Conservation (phyloP, 2,329 filamentous ascomycete species). For the Colletotrichum ledebouriae region DNA sequence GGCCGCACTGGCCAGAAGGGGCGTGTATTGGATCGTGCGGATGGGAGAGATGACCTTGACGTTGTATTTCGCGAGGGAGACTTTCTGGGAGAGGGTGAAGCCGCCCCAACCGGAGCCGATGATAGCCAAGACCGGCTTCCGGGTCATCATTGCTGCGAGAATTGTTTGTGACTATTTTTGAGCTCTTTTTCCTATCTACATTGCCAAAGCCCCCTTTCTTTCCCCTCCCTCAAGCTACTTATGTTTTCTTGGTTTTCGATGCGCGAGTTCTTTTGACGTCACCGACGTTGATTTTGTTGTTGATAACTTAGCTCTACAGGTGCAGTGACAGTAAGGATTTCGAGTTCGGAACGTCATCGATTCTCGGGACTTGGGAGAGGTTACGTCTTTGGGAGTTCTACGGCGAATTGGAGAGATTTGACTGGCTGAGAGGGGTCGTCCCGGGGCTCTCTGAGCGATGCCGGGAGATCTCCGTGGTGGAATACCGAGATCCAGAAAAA, state of each 20-base stretch:
- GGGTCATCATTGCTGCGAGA: neutral
- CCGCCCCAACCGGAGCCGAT: constrained; percentile 90
- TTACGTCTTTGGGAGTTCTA: constrained; percentile 16
- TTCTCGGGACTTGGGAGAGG: constrained; percentile 7
- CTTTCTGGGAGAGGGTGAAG: constrained; percentile 61
- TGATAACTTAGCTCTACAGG: neutral
- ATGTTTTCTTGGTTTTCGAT: neutral
- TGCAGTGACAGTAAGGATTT: constrained; percentile 21
- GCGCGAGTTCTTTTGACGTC: constrained; percentile 26
- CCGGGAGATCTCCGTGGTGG: constrained; percentile 37
- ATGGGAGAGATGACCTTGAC: constrained; percentile 96
- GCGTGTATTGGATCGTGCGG: constrained; percentile 99
- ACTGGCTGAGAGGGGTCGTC: constrained; percentile 12
- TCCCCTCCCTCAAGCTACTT: neutral
- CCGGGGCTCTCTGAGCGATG: constrained; percentile 11
- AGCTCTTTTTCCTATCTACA: neutral
- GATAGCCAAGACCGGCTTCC: constrained; percentile 33
- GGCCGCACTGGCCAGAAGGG: constrained; percentile 95
- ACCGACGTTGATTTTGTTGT: neutral
- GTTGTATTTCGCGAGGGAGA: constrained; percentile 98
- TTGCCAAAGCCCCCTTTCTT: too few species aligned
- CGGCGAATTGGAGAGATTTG: neutral
- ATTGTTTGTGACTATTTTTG: too few species aligned
- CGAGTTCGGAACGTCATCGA: constrained; percentile 35
- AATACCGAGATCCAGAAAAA: constrained; percentile 15